Evolutionary conservation across 1,284 basidiomycete genomes (phyloP), one percentile per base, ranked within the genome.

Genomic region (Ceratobasidium sp.): DNA sequence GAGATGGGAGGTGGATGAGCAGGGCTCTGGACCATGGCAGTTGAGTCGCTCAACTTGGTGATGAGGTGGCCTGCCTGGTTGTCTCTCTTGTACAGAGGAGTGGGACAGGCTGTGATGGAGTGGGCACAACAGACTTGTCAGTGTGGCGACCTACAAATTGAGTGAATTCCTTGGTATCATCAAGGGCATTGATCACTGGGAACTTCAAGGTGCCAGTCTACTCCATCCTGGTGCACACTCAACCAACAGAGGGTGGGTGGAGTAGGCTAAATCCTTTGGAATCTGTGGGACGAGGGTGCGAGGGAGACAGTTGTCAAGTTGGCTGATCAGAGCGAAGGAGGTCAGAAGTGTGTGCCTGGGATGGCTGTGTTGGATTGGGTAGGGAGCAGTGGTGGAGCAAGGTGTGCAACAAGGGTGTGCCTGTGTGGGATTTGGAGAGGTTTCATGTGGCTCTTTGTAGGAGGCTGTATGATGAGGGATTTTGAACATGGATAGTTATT

Each of bases 161-260:
- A 96, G 96, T 31, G 93, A 96, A 79, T 97, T 95, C 82, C 83
- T 99, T 19, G 97, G 97, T 4, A 89, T 90, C 24, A 86, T 99
- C 80, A 93, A 98, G 77, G 92, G 91, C 1, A 93, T 90, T 78
- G 96, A 99, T 84, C 98, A 99, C 81, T 99, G 98, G 98, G 94
- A 98, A 79, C 86, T 98, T 79, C 85, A 98, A 74, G 98, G 97
- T 0, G 91, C 46, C 31, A 24, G 43, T 2, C 22, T 53, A n/a
- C 22, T 31, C 27, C 37, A 14, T 11, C 31, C 34, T 27, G 48
- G 19, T n/a, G 31, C 16, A 16, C 7, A 5, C 34, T 61, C 22
- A 34, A 39, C 39, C 46, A 4, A 41, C 22, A n/a, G n/a, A 13
- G 65, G 66, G 29, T 71, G 66, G 66, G 46, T 54, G 0, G 66